These are phyloP conservation scores for Suzukiozyma palmioleophila DNA, from an alignment of 1,139 yeast species.

Conservation along the genomic window DNA sequence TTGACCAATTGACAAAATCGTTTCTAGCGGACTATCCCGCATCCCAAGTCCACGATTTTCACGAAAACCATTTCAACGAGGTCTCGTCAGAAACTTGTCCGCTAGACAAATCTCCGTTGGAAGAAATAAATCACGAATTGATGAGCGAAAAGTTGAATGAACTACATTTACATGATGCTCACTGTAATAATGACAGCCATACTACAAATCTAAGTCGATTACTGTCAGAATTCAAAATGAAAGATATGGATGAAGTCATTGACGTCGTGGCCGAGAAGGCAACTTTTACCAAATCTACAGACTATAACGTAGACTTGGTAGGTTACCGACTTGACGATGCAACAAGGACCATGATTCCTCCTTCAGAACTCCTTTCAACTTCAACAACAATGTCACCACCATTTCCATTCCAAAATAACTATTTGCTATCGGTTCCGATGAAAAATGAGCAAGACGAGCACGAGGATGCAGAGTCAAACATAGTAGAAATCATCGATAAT, in stretches of 20 bases:
- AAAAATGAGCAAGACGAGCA: background rate
- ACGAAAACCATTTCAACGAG: background rate
- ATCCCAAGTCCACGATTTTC: background rate
- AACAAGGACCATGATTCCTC: background rate
- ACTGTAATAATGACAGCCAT: background rate
- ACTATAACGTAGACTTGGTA: background rate
- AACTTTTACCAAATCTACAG: background rate
- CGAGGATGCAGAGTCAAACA: background rate
- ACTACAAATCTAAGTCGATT: background rate
- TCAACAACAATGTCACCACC: background rate
- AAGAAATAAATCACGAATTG: background rate
- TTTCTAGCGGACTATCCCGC: background rate
- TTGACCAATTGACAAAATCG: background rate
- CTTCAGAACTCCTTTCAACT: background rate
- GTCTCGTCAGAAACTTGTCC: background rate
- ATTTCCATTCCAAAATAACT: background rate
- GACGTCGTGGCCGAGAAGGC: background rate
- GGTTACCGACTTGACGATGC: background rate
- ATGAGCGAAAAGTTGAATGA: background rate
- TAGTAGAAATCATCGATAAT: background rate
- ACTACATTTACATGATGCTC: background rate
- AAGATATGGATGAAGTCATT: background rate
- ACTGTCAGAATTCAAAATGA: background rate
- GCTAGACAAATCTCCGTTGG: slow-evolving; percentile 1
- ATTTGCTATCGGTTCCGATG: background rate